phyloP scores from a whole-genome alignment of 495 filamentous ascomycete species.

The Tuber microsphaerosporum region DNA sequence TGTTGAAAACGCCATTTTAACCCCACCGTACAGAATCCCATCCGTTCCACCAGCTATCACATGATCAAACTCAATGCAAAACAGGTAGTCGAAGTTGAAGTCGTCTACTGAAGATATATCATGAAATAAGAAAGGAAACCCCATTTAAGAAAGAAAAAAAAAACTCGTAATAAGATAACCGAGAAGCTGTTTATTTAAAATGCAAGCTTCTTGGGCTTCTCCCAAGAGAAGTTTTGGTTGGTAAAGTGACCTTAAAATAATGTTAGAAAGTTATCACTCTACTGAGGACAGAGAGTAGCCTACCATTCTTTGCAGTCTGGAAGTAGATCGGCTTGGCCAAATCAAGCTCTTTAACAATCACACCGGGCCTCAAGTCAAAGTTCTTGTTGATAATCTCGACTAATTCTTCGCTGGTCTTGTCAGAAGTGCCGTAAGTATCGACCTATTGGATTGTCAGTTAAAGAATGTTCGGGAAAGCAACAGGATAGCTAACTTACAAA shows the following conservation, averaged over 20 bases:
- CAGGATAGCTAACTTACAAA: constrained; percentile 55
- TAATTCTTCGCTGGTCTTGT: constrained; percentile 67
- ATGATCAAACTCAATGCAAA: constrained; percentile 21
- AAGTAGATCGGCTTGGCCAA: constrained; percentile 93
- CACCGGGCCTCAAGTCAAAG: constrained; percentile 95
- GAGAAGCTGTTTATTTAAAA: constrained; percentile 54
- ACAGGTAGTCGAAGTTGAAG: constrained; percentile 40
- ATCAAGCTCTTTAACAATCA: constrained; percentile 96
- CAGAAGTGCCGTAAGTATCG: constrained; percentile 74
- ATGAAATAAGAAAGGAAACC: constrained; percentile 16
- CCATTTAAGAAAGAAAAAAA: constrained; percentile 17
- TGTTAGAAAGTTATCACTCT: constrained; percentile 11
- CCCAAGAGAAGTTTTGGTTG: constrained; percentile 95
- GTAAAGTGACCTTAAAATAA: constrained; percentile 65
- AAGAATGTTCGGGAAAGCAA: constrained; percentile 48
- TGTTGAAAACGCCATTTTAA: constrained; percentile 41
- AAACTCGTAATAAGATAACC: constrained; percentile 15
- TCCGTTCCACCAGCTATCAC: constrained; percentile 28
- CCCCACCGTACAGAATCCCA: constrained; percentile 19
- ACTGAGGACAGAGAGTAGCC: neutral
- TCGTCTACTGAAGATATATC: constrained; percentile 31
- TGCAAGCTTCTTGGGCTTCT: constrained; percentile 91
- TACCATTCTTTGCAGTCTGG: constrained; percentile 95
- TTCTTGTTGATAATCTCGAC: constrained; percentile 88
- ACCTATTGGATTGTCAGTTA: constrained; percentile 32